Percentiles rank a stretch among this genome's conserved stretches.
These are phyloP conservation scores for Boletales sp. DNA, from an alignment of 768 basidiomycete genomes.

Conservation along the genomic window DNA sequence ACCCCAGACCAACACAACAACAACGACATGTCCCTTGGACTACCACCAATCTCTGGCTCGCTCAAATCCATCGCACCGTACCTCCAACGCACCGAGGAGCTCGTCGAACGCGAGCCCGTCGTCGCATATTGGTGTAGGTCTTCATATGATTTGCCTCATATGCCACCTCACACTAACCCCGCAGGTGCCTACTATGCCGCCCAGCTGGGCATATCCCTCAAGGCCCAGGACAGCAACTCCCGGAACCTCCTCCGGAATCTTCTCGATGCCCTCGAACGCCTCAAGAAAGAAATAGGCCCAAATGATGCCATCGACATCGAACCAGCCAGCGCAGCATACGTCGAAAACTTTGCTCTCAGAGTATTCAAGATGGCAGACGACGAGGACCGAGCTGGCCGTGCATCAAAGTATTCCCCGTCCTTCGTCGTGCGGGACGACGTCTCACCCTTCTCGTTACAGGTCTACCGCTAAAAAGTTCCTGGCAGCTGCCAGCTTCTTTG, in stretches of 20 bases:
- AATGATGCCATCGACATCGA: constrained; percentile 85
- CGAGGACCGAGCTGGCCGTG: constrained; percentile 77
- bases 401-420: constrained; percentile 57
- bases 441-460: constrained; percentile 38
- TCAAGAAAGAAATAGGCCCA: constrained; percentile 71
- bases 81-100: constrained; percentile 87
- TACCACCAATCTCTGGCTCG: constrained; percentile 56
- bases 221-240: constrained; percentile 60
- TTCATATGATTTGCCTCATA: background rate
- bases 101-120: constrained; percentile 76
- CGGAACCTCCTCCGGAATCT: constrained; percentile 69
- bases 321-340: constrained; percentile 77
- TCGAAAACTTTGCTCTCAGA: constrained; percentile 91
- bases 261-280: constrained; percentile 71
- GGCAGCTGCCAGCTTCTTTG: constrained; percentile 92
- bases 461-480: constrained; percentile 93
- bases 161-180: background rate
- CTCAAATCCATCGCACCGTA: constrained; percentile 74
- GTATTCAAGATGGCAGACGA: constrained; percentile 90
- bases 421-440: background rate
- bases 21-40: constrained; percentile 39
- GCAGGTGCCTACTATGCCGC: constrained; percentile 89
- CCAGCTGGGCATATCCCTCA: constrained; percentile 77
- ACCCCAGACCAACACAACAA: background rate
- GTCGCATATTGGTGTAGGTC: constrained; percentile 93